phyloP scores from a whole-genome alignment of 2,329 filamentous ascomycete species.

The Penicillium sp. region DNA sequence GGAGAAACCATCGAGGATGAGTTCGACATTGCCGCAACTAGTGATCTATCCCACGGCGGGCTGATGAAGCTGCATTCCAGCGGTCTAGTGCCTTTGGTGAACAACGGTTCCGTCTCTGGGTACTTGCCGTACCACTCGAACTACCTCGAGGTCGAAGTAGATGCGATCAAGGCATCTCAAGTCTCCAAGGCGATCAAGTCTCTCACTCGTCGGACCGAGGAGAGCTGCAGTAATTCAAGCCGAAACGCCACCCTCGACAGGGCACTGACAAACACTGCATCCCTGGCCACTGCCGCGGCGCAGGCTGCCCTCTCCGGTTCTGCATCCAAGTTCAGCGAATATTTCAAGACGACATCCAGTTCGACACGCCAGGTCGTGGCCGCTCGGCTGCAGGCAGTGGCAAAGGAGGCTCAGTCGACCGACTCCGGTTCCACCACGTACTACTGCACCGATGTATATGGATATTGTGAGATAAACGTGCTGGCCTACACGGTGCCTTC shows the following conservation, averaged over 20 bases:
- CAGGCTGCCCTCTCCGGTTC: conserved; percentile 50
- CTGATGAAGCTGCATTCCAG: conserved; percentile 53
- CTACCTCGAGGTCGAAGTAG: conserved; percentile 53
- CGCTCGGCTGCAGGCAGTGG: conserved; percentile 50
- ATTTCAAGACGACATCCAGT: conserved; percentile 58
- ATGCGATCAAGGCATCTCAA: conserved; percentile 53
- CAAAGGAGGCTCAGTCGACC: conserved; percentile 53
- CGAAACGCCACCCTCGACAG: conserved; percentile 44
- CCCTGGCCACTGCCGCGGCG: conserved; percentile 46
- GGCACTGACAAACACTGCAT: conserved; percentile 52
- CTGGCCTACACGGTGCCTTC: conserved; percentile 60
- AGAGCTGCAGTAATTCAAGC: conserved; percentile 53
- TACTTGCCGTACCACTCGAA: conserved; percentile 58
- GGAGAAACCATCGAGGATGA: conserved; percentile 31
- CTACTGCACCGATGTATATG: conserved; percentile 57
- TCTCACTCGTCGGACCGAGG: conserved; percentile 46
- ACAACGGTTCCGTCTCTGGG: conserved; percentile 50
- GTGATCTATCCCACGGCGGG: conserved; percentile 48
- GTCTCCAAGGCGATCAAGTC: conserved; percentile 46
- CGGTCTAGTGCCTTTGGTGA: conserved; percentile 56
- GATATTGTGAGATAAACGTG: conserved; percentile 49
- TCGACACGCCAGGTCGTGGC: conserved; percentile 49
- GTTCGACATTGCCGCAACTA: conserved; percentile 35
- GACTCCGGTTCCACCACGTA: conserved; percentile 49
- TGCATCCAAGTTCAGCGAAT: conserved; percentile 39